Conservation (phyloP, 129 eudicot species). For the Artemisia tridentata region DNA sequence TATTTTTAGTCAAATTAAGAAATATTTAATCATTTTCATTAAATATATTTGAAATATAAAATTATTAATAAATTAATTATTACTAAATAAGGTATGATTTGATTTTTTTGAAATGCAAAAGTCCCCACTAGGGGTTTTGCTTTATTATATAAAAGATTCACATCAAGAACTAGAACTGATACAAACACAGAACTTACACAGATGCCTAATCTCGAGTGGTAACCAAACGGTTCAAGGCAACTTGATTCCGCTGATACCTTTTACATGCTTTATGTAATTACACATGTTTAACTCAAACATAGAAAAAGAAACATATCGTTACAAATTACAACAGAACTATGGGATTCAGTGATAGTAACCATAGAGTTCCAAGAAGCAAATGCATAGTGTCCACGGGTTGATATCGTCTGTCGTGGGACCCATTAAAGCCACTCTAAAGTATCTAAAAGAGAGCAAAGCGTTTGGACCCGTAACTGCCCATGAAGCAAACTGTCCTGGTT, state of each 20-base stretch:
- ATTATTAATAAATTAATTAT: too few species aligned
- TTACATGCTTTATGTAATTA: slow-evolving; percentile 12
- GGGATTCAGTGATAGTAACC: slow-evolving; percentile 63
- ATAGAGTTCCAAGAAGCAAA: slow-evolving; percentile 89
- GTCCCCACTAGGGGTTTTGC: too few species aligned
- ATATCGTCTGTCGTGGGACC: slow-evolving; percentile 69
- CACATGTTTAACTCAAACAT: slow-evolving; percentile 1
- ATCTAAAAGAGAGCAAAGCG: slow-evolving; percentile 90
- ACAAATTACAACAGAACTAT: slow-evolving; percentile 15
- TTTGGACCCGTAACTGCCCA: slow-evolving; percentile 81
- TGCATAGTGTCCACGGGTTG: slow-evolving; percentile 85
- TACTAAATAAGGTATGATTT: too few species aligned
- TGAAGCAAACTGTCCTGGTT: slow-evolving; percentile 93
- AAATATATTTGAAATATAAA: too few species aligned
- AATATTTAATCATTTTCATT: too few species aligned
- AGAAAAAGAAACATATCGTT: background rate
- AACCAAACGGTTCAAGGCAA: background rate
- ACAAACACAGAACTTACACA: background rate
- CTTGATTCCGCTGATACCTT: slow-evolving; percentile 13
- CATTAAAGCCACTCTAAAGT: slow-evolving; percentile 64
- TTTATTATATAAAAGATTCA: too few species aligned
- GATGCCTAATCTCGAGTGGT: background rate
- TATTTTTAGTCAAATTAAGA: too few species aligned
- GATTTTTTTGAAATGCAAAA: too few species aligned
- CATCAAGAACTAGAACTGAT: slow-evolving; percentile 8